These are phyloP conservation scores for Arabis alpina DNA, from an alignment of 345 rosid species.

Conservation along the genomic window DNA sequence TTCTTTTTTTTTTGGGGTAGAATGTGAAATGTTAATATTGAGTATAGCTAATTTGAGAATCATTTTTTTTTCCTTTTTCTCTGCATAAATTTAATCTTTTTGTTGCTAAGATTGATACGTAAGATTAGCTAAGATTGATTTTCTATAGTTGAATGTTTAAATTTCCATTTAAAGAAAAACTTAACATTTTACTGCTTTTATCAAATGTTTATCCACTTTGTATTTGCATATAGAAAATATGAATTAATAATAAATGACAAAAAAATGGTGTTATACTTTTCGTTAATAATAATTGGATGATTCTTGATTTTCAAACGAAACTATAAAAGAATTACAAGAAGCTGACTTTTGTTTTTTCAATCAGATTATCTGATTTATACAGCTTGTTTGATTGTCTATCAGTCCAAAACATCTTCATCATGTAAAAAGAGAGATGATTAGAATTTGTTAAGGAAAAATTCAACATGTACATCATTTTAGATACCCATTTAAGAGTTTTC, in stretches of 20 bases:
- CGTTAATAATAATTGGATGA: not conserved
- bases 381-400: conserved; percentile 15
- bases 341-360: not conserved
- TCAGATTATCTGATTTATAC: conserved; percentile 9
- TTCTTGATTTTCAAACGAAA: not conserved
- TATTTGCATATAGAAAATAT: not conserved
- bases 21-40: no score
- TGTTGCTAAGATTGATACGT: not conserved
- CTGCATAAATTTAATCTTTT: not conserved
- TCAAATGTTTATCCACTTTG: not conserved
- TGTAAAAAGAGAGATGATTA: conserved; percentile 24
- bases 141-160: no score
- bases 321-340: not conserved
- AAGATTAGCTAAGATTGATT: not conserved
- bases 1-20: no score
- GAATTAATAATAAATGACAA: no score
- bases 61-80: not conserved
- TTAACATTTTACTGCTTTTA: not conserved
- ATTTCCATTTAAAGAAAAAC: not conserved
- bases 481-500: not conserved
- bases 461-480: conserved; percentile 1
- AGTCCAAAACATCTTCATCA: conserved; percentile 34
- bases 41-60: conserved; percentile 6
- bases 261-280: not conserved
- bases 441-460: not conserved